Evolutionary conservation across 371 early-diverging fungal species (phyloP).

Genomic region (Mucor racemosus): DNA sequence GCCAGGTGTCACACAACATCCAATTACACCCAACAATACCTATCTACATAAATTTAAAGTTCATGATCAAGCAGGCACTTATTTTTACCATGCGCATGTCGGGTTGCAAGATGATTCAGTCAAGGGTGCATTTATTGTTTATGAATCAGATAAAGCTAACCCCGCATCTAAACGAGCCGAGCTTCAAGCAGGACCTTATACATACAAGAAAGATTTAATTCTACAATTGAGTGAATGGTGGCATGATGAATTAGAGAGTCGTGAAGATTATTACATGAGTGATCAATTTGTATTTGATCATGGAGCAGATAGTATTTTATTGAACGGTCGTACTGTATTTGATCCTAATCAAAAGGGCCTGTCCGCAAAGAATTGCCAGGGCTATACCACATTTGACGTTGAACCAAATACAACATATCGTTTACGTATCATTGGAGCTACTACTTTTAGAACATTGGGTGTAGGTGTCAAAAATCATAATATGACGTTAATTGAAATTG

Average conservation of each 20-base stretch:
- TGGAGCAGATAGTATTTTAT: conserved; percentile 44
- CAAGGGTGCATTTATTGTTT: conserved; percentile 51
- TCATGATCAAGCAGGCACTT: conserved; percentile 46
- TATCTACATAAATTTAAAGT: conserved; percentile 41
- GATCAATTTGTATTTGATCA: conserved; percentile 28
- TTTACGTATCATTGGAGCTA: conserved; percentile 45
- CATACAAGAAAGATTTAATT: conserved; percentile 50
- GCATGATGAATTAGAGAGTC: conserved; percentile 33
- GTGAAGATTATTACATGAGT: conserved; percentile 32
- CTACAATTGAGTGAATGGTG: conserved; percentile 53
- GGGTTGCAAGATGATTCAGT: conserved; percentile 43
- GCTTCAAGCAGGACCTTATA: conserved; percentile 38
- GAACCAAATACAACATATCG: conserved; percentile 44
- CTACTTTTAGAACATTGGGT: conserved; percentile 37
- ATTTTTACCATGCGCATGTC: conserved; percentile 53
- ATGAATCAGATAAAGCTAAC: conserved; percentile 39
- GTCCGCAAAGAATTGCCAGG: conserved; percentile 23
- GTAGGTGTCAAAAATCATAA: conserved; percentile 45
- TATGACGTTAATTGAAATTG: conserved; percentile 54
- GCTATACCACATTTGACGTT: conserved; percentile 40
- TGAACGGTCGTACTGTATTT: conserved; percentile 47
- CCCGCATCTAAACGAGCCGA: conserved; percentile 4
- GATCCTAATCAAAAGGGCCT: conserved; percentile 7
- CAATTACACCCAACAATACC: conserved; percentile 36
- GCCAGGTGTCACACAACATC: conserved; percentile 46